A percentile compares a stretch with the other conserved stretches of the same genome.
Conservation (phyloP, 2,329 filamentous ascomycete species). For the Fusarium caatingaense region DNA sequence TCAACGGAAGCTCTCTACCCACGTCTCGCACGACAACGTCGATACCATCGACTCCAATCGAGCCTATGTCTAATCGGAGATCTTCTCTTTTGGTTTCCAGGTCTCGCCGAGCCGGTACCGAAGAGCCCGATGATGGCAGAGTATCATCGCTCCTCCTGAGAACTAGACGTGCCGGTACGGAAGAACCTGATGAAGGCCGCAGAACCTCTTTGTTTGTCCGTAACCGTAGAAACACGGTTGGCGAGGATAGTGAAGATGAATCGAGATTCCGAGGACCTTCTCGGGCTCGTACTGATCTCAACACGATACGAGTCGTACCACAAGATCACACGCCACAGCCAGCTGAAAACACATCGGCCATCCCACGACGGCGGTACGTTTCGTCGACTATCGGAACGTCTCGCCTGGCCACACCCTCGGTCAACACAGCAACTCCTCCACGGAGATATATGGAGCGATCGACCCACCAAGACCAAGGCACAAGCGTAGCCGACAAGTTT, state of each 20-base stretch:
- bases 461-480: slow-evolving; percentile 53
- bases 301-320: slow-evolving; percentile 49
- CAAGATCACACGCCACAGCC: slow-evolving; percentile 44
- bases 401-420: slow-evolving; percentile 56
- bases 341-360: slow-evolving; percentile 41
- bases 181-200: slow-evolving; percentile 61
- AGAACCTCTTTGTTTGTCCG: slow-evolving; percentile 59
- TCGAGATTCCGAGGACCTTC: slow-evolving; percentile 66
- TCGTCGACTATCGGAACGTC: slow-evolving; percentile 60
- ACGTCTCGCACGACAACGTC: slow-evolving; percentile 57
- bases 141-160: slow-evolving; percentile 58
- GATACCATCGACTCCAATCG: slow-evolving; percentile 56
- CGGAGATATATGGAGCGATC: slow-evolving; percentile 63
- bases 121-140: slow-evolving; percentile 61
- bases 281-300: slow-evolving; percentile 67
- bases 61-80: slow-evolving; percentile 56
- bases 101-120: slow-evolving; percentile 58
- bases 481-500: slow-evolving; percentile 40
- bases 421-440: slow-evolving; percentile 53
- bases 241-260: slow-evolving; percentile 61
- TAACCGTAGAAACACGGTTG: slow-evolving; percentile 59
- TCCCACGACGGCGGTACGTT: slow-evolving; percentile 66
- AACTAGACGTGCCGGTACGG: slow-evolving; percentile 59
- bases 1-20: slow-evolving; percentile 58
- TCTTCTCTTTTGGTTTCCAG: slow-evolving; percentile 61